A percentile compares a stretch with the other conserved stretches of the same genome.
phyloP scores from a whole-genome alignment of 2,329 filamentous ascomycete species.

The Colletotrichum eremochloae region DNA sequence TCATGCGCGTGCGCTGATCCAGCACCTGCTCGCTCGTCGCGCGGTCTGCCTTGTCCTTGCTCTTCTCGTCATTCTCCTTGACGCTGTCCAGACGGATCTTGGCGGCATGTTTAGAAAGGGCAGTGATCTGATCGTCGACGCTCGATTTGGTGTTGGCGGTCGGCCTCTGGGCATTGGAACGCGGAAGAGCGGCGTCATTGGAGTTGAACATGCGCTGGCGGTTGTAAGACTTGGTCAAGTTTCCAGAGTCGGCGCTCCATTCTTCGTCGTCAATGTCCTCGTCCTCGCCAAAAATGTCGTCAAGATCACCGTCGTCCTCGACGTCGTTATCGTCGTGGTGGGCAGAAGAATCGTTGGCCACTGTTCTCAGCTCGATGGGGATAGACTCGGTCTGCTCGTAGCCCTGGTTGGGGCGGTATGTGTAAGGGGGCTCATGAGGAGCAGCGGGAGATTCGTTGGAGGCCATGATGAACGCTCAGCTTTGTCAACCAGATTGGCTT shows the following conservation, averaged over 20 bases:
- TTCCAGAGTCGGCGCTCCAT: slow-evolving; percentile 69
- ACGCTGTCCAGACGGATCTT: slow-evolving; percentile 85
- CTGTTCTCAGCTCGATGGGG: slow-evolving; percentile 33
- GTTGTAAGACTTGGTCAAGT: slow-evolving; percentile 90
- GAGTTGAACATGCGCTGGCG: slow-evolving; percentile 79
- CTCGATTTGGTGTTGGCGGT: slow-evolving; percentile 82
- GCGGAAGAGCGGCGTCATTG: slow-evolving; percentile 68
- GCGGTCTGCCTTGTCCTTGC: slow-evolving; percentile 91
- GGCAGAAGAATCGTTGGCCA: slow-evolving; percentile 20
- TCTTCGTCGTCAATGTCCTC: slow-evolving; percentile 71
- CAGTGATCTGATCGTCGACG: slow-evolving; percentile 88
- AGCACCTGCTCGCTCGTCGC: slow-evolving; percentile 96
- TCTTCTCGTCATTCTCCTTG: slow-evolving; percentile 64
- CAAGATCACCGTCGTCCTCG: slow-evolving; percentile 55
- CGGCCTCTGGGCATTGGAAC: slow-evolving; percentile 83
- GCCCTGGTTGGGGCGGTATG: slow-evolving; percentile 59
- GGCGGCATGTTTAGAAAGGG: slow-evolving; percentile 85
- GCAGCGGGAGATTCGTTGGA: slow-evolving; percentile 52
- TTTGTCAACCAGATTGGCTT: neutral
- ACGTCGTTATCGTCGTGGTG: slow-evolving; percentile 44
- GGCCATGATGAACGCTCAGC: slow-evolving; percentile 22
- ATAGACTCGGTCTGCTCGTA: slow-evolving; percentile 54
- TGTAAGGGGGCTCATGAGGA: slow-evolving; percentile 61
- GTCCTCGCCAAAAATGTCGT: slow-evolving; percentile 66
- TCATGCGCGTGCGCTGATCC: slow-evolving; percentile 94